A percentile compares a stretch with the other conserved stretches of the same genome.
Evolutionary conservation across 2,329 filamentous ascomycete genomes (phyloP).

Genomic region (Xylariaceae sp.): DNA sequence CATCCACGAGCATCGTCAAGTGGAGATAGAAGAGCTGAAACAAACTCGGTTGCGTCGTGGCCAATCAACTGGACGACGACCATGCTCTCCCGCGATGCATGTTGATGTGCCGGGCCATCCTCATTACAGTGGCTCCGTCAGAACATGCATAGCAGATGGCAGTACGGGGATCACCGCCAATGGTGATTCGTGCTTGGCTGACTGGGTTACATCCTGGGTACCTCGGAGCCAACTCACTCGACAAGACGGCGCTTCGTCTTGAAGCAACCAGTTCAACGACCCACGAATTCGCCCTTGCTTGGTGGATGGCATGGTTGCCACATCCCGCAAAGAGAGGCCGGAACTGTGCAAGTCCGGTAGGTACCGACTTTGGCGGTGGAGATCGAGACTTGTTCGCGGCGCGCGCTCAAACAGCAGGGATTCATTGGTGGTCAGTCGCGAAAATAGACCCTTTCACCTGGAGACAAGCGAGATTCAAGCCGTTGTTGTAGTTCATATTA

Average conservation of each 20-base stretch:
- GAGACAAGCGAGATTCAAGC: constrained; percentile 21
- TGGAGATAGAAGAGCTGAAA: constrained; percentile 27
- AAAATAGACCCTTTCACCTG: constrained; percentile 25
- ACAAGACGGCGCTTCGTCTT: constrained; percentile 5
- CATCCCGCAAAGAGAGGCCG: constrained; percentile 14
- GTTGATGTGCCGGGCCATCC: constrained; percentile 9
- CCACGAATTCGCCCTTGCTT: constrained; percentile 18
- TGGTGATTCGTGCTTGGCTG: constrained; percentile 26
- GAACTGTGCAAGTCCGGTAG: not conserved
- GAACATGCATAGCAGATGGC: constrained; percentile 9
- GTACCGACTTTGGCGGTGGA: constrained; percentile 19
- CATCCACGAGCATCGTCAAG: not conserved
- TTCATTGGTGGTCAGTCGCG: constrained; percentile 27
- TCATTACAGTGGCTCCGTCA: constrained; percentile 14
- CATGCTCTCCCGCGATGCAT: not conserved
- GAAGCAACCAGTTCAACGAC: constrained; percentile 10
- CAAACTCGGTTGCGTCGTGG: constrained; percentile 24
- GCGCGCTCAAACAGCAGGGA: constrained; percentile 19
- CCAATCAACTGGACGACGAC: constrained; percentile 27
- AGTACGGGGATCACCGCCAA: constrained; percentile 25
- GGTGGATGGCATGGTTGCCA: constrained; percentile 15
- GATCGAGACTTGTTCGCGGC: constrained; percentile 25
- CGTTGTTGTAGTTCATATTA: constrained; percentile 16
- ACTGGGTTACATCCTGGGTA: constrained; percentile 12
- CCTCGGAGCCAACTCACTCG: constrained; percentile 13